phyloP scores from a whole-genome alignment of 495 filamentous ascomycete species.

The Aspergillus hancockii region DNA sequence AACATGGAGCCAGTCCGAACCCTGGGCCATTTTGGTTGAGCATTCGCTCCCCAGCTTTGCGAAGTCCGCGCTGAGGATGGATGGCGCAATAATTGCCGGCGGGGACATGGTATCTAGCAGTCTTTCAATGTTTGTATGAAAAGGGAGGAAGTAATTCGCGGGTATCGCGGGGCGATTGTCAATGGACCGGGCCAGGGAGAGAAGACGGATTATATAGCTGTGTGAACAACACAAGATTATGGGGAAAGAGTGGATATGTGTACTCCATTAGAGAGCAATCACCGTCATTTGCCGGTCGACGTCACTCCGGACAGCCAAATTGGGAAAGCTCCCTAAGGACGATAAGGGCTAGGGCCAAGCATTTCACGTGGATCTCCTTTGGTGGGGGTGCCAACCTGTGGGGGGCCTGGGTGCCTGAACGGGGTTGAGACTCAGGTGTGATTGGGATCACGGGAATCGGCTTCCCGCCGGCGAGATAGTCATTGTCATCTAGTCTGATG shows the following conservation, averaged over 20 bases:
- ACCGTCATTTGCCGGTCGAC: conserved; percentile 25
- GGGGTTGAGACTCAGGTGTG: background rate
- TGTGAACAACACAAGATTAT: background rate
- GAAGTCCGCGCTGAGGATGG: conserved; percentile 96
- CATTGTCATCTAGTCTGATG: background rate
- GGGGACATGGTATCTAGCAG: conserved; percentile 65
- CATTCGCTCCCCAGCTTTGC: conserved; percentile 82
- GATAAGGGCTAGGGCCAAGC: conserved; percentile 31
- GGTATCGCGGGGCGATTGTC: background rate
- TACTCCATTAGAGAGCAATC: conserved; percentile 8
- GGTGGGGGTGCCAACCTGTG: background rate
- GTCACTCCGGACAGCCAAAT: conserved; percentile 28
- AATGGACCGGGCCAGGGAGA: background rate
- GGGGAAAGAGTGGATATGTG: conserved; percentile 8
- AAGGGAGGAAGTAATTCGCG: conserved; percentile 8
- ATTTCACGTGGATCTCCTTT: conserved; percentile 23
- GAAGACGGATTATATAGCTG: conserved; percentile 7
- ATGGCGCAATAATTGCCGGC: conserved; percentile 91
- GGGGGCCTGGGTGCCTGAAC: conserved; percentile 16
- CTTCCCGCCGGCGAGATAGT: background rate
- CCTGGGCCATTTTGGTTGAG: conserved; percentile 73
- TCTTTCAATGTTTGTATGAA: conserved; percentile 5
- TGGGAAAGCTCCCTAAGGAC: conserved; percentile 14
- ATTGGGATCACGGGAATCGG: conserved; percentile 16
- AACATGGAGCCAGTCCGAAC: conserved; percentile 77